phyloP scores from a whole-genome alignment of 768 basidiomycete genomes.

The Gymnopilus dilepis region DNA sequence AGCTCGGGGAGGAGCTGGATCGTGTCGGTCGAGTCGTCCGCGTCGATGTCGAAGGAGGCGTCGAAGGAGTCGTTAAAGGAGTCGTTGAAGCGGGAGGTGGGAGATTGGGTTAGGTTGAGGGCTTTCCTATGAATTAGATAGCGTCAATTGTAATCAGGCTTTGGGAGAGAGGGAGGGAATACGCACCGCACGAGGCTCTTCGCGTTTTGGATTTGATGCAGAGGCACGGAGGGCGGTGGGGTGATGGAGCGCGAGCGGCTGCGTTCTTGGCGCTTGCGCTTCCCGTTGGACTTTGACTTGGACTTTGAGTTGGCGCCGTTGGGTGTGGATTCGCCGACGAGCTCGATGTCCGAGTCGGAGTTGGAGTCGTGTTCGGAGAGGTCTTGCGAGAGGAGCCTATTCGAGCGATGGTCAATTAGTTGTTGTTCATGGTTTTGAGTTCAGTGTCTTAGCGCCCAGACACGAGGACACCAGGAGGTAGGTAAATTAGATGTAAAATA shows the following conservation, averaged over 20 bases:
- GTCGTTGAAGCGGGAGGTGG: no score
- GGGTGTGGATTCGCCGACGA: conserved; percentile 31
- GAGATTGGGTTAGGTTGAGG: conserved; percentile 45
- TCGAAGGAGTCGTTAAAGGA: no score
- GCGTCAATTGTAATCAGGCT: no score
- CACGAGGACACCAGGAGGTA: neutral
- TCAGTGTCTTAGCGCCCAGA: neutral
- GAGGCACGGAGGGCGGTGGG: conserved; percentile 69
- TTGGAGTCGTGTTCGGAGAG: conserved; percentile 39
- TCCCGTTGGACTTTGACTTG: conserved; percentile 34
- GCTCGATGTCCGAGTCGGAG: conserved; percentile 52
- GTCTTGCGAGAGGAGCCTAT: conserved; percentile 46
- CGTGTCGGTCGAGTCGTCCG: conserved; percentile 51
- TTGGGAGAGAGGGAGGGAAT: neutral
- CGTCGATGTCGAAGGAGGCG: conserved; percentile 53
- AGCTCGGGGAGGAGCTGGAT: conserved; percentile 68
- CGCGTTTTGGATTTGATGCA: conserved; percentile 58
- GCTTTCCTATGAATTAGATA: conserved; percentile 58
- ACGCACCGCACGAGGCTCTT: conserved; percentile 65
- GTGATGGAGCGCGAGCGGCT: conserved; percentile 78
- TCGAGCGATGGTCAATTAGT: neutral
- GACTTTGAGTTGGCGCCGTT: no score
- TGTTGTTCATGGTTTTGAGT: no score
- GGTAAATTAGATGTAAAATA: neutral
- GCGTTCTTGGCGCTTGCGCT: conserved; percentile 52